Evolutionary conservation across 805 yeast species (phyloP).

Genomic region (Phaffomyces antillensis): DNA sequence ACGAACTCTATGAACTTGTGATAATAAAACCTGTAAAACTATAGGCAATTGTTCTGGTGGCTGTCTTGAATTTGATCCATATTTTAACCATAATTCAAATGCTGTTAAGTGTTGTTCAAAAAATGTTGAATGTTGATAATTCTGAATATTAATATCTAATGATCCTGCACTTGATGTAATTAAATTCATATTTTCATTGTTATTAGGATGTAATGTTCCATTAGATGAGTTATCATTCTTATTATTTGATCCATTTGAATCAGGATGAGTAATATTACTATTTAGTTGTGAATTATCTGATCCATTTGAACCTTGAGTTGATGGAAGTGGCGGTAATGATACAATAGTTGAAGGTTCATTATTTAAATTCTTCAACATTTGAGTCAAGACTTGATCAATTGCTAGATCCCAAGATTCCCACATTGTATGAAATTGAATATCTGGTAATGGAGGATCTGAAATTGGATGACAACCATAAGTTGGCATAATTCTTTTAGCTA

Average conservation of each 20-base stretch:
- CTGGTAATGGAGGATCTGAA: conserved; percentile 90
- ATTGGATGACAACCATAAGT: conserved; percentile 89
- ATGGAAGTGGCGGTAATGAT: not conserved
- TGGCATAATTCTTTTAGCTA: conserved; percentile 93
- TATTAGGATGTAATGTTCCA: not conserved
- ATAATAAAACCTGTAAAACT: conserved; percentile 82
- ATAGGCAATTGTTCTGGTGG: conserved; percentile 94
- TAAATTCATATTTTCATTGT: not conserved
- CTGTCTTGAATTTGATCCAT: conserved; percentile 73
- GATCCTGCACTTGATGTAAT: not conserved
- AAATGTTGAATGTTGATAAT: conserved; percentile 85
- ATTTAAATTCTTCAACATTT: conserved; percentile 42
- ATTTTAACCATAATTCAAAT: conserved; percentile 92
- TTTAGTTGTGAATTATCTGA: not conserved
- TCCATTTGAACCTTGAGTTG: conserved; percentile 2
- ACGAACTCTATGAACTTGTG: conserved; percentile 89
- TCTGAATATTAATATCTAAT: conserved; percentile 26
- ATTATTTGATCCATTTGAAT: not conserved
- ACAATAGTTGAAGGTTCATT: conserved; percentile 25
- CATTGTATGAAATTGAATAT: conserved; percentile 77
- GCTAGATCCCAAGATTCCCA: conserved; percentile 99
- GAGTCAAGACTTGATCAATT: conserved; percentile 84
- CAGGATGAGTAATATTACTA: not conserved
- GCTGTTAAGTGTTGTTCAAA: conserved; percentile 96
- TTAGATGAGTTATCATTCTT: conserved; percentile 9